Percentiles rank a stretch among this genome's conserved stretches.
Evolutionary conservation across 2,329 filamentous ascomycete genomes (phyloP).

Genomic region (Orbilia quercus): DNA sequence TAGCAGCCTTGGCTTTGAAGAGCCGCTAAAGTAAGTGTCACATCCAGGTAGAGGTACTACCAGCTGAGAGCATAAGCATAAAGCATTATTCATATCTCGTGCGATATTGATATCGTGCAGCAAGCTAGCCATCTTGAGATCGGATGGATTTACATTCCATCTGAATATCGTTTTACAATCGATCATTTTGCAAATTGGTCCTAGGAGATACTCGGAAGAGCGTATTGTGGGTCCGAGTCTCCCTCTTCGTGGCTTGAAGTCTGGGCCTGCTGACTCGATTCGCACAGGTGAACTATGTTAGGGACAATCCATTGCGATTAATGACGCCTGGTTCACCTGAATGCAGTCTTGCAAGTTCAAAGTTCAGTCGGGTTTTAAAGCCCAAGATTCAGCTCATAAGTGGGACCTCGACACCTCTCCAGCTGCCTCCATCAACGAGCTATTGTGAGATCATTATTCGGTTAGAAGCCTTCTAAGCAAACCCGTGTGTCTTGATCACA

Average conservation of each 20-base stretch:
- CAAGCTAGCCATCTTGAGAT: conserved; percentile 36
- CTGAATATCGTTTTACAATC: neutral
- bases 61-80: neutral
- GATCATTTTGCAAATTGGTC: neutral
- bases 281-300: too few relatives aligned
- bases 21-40: neutral
- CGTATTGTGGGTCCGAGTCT: too few relatives aligned
- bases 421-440: conserved; percentile 33
- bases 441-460: conserved; percentile 5
- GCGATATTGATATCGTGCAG: conserved; percentile 14
- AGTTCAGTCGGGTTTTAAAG: conserved; percentile 24
- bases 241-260: conserved; percentile 3
- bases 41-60: conserved; percentile 18
- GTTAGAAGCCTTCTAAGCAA: conserved; percentile 3
- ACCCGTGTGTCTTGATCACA: neutral
- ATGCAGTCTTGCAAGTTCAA: neutral
- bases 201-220: neutral
- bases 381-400: conserved; percentile 19
- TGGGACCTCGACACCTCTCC: conserved; percentile 11
- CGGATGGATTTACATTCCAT: neutral
- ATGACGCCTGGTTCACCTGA: conserved; percentile 6
- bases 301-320: too few relatives aligned
- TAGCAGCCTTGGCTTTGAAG: too few relatives aligned
- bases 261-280: too few relatives aligned
- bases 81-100: conserved; percentile 13